Evolutionary conservation across 2,329 filamentous ascomycete species (phyloP), one percentile per base, ranked within the genome.

Genomic region (Hymenoscyphus occultus): DNA sequence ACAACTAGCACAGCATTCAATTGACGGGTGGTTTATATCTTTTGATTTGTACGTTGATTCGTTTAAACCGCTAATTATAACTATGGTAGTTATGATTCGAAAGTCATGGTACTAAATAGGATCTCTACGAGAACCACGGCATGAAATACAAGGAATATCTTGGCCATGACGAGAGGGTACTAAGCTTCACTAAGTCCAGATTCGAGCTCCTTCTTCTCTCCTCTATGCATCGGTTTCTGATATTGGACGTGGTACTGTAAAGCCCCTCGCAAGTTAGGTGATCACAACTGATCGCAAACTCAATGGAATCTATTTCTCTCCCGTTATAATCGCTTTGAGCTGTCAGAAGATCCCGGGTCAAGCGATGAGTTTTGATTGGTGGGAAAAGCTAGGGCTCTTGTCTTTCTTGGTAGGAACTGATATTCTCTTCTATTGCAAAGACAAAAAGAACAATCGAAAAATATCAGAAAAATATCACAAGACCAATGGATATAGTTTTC

Each of bases 161-260:
- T 28, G 54, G 19, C 28, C 59, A 61, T 28, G 59, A 61, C 39
- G 7, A 14, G 31, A 42, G 59, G 16, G 28, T 61, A 12, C 3
- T 51, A 7, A 54, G 51, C 5, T 61, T 61, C 59, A 54, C 51
- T 40, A 54, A 51, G 9, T 31, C 59, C 22, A 54, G 40, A 2
- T 22, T 61, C 9, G 12, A 61, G 31, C 42, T 61, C 32, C 59
- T 61, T 14, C 22, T 40, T 5, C 42, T 42, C 2, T 40, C 2
- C 42, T 42, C 13, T 2, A 51, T 16, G 42, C 59, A 10, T 32
- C 42, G 32, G 59, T 61, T 39, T 72, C 77, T 16, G 76, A 77
- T 59, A 72, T 75, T 48, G 75, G 76, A 48, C 76, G 74, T 62
- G 76, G 76, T 9, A 74, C 75, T 1, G 76, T 75, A 13, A 72